Evolutionary conservation across 2,329 filamentous ascomycete genomes (phyloP).

Genomic region (Arthrobotrys pseudoclavata): DNA sequence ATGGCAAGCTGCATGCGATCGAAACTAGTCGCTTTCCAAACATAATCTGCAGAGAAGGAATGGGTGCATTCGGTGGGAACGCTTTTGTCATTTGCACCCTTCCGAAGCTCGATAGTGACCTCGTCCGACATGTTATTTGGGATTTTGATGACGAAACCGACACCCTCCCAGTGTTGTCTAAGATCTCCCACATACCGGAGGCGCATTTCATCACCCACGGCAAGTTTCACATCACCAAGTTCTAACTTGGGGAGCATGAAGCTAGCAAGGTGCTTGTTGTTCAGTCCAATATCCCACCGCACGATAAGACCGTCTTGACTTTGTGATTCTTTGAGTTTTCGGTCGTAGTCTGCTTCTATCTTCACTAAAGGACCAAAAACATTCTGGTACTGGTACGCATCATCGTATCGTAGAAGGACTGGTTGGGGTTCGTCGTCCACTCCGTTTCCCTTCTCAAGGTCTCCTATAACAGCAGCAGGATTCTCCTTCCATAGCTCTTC

Average conservation of each 20-base stretch:
- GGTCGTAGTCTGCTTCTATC: slow-evolving; percentile 99
- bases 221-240: slow-evolving; percentile 95
- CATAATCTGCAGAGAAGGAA: slow-evolving; percentile 98
- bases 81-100: slow-evolving; percentile 94
- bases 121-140: slow-evolving; percentile 99
- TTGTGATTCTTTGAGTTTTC: slow-evolving; percentile 97
- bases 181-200: slow-evolving; percentile 96
- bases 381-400: slow-evolving; percentile 98
- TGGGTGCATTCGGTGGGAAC: slow-evolving; percentile 96
- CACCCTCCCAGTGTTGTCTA: slow-evolving; percentile 92
- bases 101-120: slow-evolving; percentile 92
- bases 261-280: slow-evolving; percentile 96
- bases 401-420: slow-evolving; percentile 92
- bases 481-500: slow-evolving; percentile 99
- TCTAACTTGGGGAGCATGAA: slow-evolving; percentile 98
- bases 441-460: slow-evolving; percentile 89
- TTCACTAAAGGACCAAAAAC: slow-evolving; percentile 98
- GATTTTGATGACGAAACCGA: slow-evolving; percentile 99
- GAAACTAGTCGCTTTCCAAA: slow-evolving; percentile 99
- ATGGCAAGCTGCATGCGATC: slow-evolving; percentile 99
- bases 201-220: slow-evolving; percentile 98
- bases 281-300: slow-evolving; percentile 93
- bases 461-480: slow-evolving; percentile 84
- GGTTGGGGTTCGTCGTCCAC: slow-evolving; percentile 96
- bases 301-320: slow-evolving; percentile 96